These are phyloP conservation scores for Botryotinia narcissicola DNA, from an alignment of 2,329 filamentous ascomycete species.

Conservation along the genomic window DNA sequence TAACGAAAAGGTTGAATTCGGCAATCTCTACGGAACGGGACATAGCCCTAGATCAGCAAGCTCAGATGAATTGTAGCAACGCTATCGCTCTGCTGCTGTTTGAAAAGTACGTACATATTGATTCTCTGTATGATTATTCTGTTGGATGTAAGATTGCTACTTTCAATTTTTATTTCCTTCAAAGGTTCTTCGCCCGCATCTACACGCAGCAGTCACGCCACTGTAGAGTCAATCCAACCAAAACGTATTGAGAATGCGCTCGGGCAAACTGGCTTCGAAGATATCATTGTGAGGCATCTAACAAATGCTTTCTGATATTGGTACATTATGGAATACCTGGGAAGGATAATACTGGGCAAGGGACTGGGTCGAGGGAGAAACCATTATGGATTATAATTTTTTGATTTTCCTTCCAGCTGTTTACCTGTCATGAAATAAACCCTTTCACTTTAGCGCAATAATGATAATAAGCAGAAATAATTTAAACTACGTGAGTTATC, in stretches of 20 bases:
- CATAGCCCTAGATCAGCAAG: neutral
- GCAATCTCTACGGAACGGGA: neutral
- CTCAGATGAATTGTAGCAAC: slow-evolving; percentile 11
- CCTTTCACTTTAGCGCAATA: neutral
- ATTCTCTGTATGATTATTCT: neutral
- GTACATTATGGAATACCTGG: neutral
- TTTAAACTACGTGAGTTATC: neutral
- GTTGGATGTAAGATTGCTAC: neutral
- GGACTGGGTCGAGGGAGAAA: neutral
- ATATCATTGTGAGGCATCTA: neutral
- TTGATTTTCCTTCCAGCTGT: too few species aligned
- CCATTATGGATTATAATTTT: neutral
- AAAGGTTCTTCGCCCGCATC: neutral
- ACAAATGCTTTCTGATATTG: neutral
- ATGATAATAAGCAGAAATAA: neutral
- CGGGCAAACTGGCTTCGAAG: neutral
- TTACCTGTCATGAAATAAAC: neutral
- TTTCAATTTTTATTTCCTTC: neutral
- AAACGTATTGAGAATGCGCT: neutral
- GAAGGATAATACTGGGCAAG: neutral
- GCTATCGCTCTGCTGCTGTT: neutral
- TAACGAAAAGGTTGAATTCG: neutral
- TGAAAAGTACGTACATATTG: neutral
- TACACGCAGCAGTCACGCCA: neutral
- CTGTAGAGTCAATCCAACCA: neutral